Percentiles rank a stretch among this genome's conserved stretches.
phyloP scores from a whole-genome alignment of 1,284 basidiomycete genomes.

The Megacollybia platyphylla region DNA sequence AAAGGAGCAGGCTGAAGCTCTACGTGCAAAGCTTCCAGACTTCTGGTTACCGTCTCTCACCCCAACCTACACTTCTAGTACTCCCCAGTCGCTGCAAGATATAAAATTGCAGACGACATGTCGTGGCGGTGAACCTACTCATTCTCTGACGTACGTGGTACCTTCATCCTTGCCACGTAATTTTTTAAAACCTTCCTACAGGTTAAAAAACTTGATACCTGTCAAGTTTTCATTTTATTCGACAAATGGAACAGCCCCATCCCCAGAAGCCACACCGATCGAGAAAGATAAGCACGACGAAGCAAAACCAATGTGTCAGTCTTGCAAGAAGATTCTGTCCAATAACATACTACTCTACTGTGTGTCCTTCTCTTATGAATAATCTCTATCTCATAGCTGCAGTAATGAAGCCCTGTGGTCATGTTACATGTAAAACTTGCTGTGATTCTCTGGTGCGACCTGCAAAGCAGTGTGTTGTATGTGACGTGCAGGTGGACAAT shows the following conservation, averaged over 20 bases:
- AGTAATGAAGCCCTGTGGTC: constrained; percentile 74
- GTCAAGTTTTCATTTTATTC: constrained; percentile 60
- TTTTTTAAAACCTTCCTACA: constrained; percentile 13
- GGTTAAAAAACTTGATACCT: constrained; percentile 65
- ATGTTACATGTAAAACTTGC: constrained; percentile 82
- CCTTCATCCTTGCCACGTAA: constrained; percentile 2
- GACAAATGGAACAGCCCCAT: constrained; percentile 15
- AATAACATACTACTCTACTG: constrained; percentile 63
- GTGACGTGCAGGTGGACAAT: constrained; percentile 52
- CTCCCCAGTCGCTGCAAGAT: constrained; percentile 56
- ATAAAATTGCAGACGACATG: constrained; percentile 82
- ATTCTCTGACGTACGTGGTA: constrained; percentile 55
- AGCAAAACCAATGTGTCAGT: constrained; percentile 68
- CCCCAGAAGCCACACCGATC: constrained; percentile 16
- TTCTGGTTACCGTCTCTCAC: constrained; percentile 91
- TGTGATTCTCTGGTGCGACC: constrained; percentile 71
- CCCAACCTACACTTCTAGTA: constrained; percentile 58
- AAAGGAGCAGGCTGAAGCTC: constrained; percentile 71
- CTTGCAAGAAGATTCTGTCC: constrained; percentile 77
- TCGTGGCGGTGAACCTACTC: constrained; percentile 61
- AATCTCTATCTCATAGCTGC: neutral
- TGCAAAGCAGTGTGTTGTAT: constrained; percentile 69
- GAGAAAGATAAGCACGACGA: constrained; percentile 29
- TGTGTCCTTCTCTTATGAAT: constrained; percentile 25
- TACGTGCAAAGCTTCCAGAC: constrained; percentile 82